Base-by-base conservation (phyloP, 1,139 yeast genomes). In the Blastobotrys apis region DNA sequence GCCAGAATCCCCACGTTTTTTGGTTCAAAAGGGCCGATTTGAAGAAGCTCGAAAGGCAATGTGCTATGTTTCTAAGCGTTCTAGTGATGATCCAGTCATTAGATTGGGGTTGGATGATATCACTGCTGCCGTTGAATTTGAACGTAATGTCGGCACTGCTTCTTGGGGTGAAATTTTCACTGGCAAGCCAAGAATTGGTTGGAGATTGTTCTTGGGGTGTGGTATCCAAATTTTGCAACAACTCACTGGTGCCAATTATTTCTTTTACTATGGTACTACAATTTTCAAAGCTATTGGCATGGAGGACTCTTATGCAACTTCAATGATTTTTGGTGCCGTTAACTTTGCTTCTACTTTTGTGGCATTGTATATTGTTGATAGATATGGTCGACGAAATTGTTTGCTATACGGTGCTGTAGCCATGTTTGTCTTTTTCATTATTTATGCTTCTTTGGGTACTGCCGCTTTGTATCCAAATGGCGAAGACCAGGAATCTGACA, bases 1-100 rank as follows among this genome's bases (percentile, higher is more conserved):
- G 65, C 94, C 94, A 47, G 94, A 84, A 66, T 80, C 92, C 32
- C 90, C 94, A 55, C 75, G 94, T 68, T 84, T 67, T 66, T 73
- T 75, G 62, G 74, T 81, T 50, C 75, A 78, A 51, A 68, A 63
- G 43, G 77, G 34, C 34, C 17, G 67, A 49, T 65, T 76, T 43
- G 84, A 73, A 17, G 75, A 75, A 45, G 92, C 92, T 25, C 74
- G 73, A 65, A 58, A 64, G 50, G 70, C 87, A 13, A 64, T 86
- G 54, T 78, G 86, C 23, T 76, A 68, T 50, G 73, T 82, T 37
- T 76, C 85, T 66, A 76, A 79, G 53, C 76, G 76, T n/a, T 71
- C 79, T 0, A 58, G 72, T 3, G 81, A 80, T 47, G 79, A 79
- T 54, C 78, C 80, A 40, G 74, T 76, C 32, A 75, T 81, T 40